phyloP scores from a whole-genome alignment of 2,329 filamentous ascomycete species.

The Fusarium keratoplasticum region DNA sequence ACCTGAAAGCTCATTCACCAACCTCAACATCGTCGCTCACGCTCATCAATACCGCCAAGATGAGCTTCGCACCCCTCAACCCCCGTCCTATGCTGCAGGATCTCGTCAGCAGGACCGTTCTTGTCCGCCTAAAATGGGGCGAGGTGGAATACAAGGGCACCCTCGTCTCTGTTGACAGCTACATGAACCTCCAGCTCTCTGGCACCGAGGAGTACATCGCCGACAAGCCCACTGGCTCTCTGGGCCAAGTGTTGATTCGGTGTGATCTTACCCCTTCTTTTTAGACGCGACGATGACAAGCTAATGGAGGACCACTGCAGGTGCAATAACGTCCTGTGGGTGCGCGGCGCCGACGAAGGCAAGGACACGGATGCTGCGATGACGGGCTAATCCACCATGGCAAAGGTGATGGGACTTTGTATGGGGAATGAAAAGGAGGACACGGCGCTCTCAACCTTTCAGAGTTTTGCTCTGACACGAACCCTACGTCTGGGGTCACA shows the following conservation, averaged over 20 bases:
- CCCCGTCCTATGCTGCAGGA: slow-evolving; percentile 96
- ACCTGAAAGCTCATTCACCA: slow-evolving; percentile 37
- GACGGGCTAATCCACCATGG: slow-evolving; percentile 57
- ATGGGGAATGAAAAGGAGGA: slow-evolving; percentile 21
- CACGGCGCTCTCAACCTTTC: slow-evolving; percentile 1
- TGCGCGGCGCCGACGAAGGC: slow-evolving; percentile 69
- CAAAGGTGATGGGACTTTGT: slow-evolving; percentile 4
- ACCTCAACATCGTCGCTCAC: slow-evolving; percentile 31
- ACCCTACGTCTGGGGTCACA: background rate
- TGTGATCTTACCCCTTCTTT: slow-evolving; percentile 53
- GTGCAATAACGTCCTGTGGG: slow-evolving; percentile 98
- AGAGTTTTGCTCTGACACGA: slow-evolving; percentile 26
- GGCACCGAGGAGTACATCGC: slow-evolving; percentile 93
- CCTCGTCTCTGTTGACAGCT: slow-evolving; percentile 93
- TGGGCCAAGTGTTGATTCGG: slow-evolving; percentile 95
- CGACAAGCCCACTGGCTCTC: slow-evolving; percentile 82
- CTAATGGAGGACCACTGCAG: slow-evolving; percentile 54
- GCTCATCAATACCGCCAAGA: slow-evolving; percentile 40
- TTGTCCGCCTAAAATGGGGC: slow-evolving; percentile 97
- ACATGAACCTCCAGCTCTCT: slow-evolving; percentile 98
- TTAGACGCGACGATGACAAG: background rate
- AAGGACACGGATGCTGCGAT: slow-evolving; percentile 68
- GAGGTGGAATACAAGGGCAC: slow-evolving; percentile 97
- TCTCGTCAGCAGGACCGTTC: slow-evolving; percentile 90
- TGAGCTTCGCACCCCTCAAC: slow-evolving; percentile 88